Conservation (phyloP, 129 eudicot species). For the Sambucus nigra region DNA sequence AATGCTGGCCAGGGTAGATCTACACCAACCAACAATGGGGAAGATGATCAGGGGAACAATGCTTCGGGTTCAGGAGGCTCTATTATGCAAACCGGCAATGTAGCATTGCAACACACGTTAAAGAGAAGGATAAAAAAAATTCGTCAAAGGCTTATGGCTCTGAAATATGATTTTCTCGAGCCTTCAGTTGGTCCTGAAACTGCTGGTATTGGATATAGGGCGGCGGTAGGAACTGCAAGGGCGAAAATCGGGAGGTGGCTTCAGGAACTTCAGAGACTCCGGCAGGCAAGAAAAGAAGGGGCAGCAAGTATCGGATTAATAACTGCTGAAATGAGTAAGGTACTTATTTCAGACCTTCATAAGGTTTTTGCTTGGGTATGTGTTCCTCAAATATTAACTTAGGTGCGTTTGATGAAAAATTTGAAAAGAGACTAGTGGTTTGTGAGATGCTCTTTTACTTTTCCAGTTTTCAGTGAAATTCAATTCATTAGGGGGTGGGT, state of each 20-base stretch:
- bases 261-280: constrained; percentile 82
- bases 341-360: constrained; percentile 13
- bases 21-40: constrained; percentile 27
- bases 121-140: constrained; percentile 73
- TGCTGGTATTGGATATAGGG: constrained; percentile 76
- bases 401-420: no score
- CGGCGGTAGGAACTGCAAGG: constrained; percentile 82
- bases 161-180: constrained; percentile 69
- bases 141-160: constrained; percentile 84
- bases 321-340: constrained; percentile 91
- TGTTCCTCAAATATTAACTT: neutral
- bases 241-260: constrained; percentile 92
- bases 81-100: constrained; percentile 23
- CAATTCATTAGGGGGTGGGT: no score
- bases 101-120: constrained; percentile 39
- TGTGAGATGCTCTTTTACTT: no score
- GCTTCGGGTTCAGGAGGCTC: constrained; percentile 23
- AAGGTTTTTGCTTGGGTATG: neutral
- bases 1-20: constrained; percentile 52
- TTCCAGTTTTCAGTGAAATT: no score
- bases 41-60: constrained; percentile 37
- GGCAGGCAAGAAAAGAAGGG: constrained; percentile 96
- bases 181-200: constrained; percentile 50
- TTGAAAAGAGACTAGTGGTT: no score
- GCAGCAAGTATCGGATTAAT: constrained; percentile 85